phyloP scores from a whole-genome alignment of 352 stramenopile species.

The Albugo candida region DNA sequence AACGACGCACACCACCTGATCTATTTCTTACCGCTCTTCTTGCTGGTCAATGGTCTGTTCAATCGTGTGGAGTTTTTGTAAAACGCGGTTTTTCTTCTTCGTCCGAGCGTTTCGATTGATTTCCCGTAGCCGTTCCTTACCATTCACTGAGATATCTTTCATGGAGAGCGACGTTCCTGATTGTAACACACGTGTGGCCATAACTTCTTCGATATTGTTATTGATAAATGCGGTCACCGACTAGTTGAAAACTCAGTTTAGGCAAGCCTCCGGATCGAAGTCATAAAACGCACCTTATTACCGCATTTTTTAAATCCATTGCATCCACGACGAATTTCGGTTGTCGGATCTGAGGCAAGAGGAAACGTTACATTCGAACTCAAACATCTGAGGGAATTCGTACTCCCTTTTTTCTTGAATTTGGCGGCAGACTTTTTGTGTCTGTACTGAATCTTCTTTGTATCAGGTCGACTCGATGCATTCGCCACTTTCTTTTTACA shows the following conservation, averaged over 20 bases:
- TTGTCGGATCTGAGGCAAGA: slow-evolving; percentile 45
- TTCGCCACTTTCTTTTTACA: slow-evolving; percentile 53
- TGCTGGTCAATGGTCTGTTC: slow-evolving; percentile 64
- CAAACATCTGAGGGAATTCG: slow-evolving; percentile 9
- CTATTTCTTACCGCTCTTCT: slow-evolving; percentile 16
- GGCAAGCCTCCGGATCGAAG: not conserved
- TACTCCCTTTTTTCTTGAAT: slow-evolving; percentile 79
- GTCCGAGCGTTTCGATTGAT: slow-evolving; percentile 63
- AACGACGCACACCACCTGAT: too few relatives aligned
- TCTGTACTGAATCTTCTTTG: slow-evolving; percentile 47
- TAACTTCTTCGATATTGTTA: slow-evolving; percentile 76
- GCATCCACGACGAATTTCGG: slow-evolving; percentile 51
- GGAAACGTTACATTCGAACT: not conserved
- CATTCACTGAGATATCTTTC: slow-evolving; percentile 37
- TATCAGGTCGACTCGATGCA: slow-evolving; percentile 28
- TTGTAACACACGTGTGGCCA: slow-evolving; percentile 67
- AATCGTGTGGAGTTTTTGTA: slow-evolving; percentile 56
- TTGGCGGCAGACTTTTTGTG: slow-evolving; percentile 70
- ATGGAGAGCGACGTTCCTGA: slow-evolving; percentile 34
- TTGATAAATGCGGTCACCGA: slow-evolving; percentile 70
- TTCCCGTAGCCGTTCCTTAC: slow-evolving; percentile 71
- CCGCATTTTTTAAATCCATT: slow-evolving; percentile 57
- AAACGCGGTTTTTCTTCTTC: slow-evolving; percentile 73
- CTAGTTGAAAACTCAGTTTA: not conserved
- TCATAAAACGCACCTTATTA: slow-evolving; percentile 13